Percentiles rank a stretch among this genome's conserved stretches.
These are phyloP conservation scores for Pharus latifolius DNA, from an alignment of 176 grass and related monocot genomes.

Conservation along the genomic window DNA sequence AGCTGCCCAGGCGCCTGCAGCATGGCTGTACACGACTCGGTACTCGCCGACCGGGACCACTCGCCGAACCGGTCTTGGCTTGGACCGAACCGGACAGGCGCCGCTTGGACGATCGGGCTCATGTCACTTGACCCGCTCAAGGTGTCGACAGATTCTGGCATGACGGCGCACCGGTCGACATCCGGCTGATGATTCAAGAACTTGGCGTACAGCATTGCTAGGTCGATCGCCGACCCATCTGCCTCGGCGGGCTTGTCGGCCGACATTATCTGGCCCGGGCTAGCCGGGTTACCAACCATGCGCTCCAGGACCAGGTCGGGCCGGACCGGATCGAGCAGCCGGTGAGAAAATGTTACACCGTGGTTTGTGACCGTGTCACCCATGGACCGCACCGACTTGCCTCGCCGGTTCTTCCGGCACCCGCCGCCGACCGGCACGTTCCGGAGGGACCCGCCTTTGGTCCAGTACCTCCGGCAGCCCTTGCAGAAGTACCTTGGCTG, in stretches of 20 bases:
- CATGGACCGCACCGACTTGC: slow-evolving; percentile 19
- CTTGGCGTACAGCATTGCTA: slow-evolving; percentile 53
- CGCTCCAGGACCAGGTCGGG: slow-evolving; percentile 58
- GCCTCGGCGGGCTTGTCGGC: neutral
- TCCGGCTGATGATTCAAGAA: slow-evolving; percentile 28
- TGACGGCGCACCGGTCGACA: neutral
- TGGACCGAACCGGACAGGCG: neutral
- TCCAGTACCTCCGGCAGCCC: slow-evolving; percentile 85
- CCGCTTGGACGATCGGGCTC: neutral
- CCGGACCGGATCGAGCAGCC: slow-evolving; percentile 29
- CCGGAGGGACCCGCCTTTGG: slow-evolving; percentile 73
- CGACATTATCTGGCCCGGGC: neutral
- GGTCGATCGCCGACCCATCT: slow-evolving; percentile 28
- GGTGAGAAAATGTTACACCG: neutral
- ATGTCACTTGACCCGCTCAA: slow-evolving; percentile 2
- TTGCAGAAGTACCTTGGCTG: slow-evolving; percentile 97
- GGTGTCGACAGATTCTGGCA: slow-evolving; percentile 8
- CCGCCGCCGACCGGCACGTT: slow-evolving; percentile 85
- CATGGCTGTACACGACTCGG: neutral
- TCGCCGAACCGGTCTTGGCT: neutral
- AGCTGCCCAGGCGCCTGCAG: neutral
- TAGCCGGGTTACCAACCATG: slow-evolving; percentile 22
- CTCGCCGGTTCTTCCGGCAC: slow-evolving; percentile 66
- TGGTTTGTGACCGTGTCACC: neutral
- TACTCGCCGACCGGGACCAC: neutral